phyloP scores from a whole-genome alignment of 495 filamentous ascomycete genomes.

The Penicillium lagena region DNA sequence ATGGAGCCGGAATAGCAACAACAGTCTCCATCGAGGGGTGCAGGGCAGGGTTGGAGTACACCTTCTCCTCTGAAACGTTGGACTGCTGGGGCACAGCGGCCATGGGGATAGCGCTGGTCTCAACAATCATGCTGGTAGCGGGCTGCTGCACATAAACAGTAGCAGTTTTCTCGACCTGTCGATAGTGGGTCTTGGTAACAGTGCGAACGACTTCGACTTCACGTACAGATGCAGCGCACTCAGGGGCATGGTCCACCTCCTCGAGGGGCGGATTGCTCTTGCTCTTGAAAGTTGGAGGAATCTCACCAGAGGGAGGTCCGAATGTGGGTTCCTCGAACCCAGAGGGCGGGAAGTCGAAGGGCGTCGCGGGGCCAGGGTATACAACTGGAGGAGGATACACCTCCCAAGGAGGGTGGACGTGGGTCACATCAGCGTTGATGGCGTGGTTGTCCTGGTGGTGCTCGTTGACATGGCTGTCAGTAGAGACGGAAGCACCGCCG shows the following conservation, averaged over 20 bases:
- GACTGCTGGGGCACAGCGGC: slow-evolving; percentile 2
- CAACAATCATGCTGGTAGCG: neutral
- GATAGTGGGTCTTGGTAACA: slow-evolving; percentile 23
- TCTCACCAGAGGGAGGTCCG: neutral
- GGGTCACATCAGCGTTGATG: slow-evolving; percentile 14
- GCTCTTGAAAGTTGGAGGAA: neutral
- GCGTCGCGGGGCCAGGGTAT: neutral
- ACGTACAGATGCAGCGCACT: slow-evolving; percentile 3
- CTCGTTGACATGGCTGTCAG: slow-evolving; percentile 16
- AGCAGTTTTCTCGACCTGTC: slow-evolving; percentile 10
- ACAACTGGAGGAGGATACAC: neutral
- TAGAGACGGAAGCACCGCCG: slow-evolving; percentile 2
- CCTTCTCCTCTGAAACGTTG: neutral
- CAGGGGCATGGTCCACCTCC: neutral
- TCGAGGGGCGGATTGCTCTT: neutral
- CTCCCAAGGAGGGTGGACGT: slow-evolving; percentile 2
- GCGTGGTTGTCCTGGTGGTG: slow-evolving; percentile 22
- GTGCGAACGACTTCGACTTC: slow-evolving; percentile 22
- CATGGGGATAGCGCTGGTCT: slow-evolving; percentile 8
- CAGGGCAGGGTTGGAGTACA: neutral
- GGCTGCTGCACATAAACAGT: neutral
- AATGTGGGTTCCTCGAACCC: neutral
- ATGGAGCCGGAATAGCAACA: neutral
- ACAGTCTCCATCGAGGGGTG: neutral
- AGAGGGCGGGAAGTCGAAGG: neutral